Base-by-base conservation (phyloP, 192 early-diverging fungal genomes). In the Podila epigama region DNA sequence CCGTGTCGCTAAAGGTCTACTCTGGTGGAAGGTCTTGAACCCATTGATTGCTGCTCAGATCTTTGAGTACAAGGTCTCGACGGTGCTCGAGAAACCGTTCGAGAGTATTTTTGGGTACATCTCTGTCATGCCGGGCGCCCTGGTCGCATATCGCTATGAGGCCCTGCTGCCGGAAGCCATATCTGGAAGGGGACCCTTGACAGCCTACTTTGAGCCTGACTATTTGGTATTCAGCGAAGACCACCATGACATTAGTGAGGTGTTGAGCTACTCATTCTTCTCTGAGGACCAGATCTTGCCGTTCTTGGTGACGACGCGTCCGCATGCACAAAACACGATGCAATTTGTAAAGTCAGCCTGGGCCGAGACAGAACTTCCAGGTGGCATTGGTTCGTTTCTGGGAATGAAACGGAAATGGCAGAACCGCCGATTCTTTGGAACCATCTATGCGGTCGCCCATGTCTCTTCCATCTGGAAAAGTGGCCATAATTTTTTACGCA, bases 381-480 rank as follows among this genome's bases (percentile, higher is more conserved):
- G 50, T 31, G 66, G 66, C 1, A 60, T 77, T 28, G 73, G 73
- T 12, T 53, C 55, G n/a, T 77, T 77, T 27, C 32, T 77, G 60
- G 73, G 73, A 10, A 68, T 77, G 73, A 77, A 77, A n/a, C 73
- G 73, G 5, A 77, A 77, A 36, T 77, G 73, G 73, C 73, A 77
- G 39, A 77, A 77, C 32, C 42, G 73, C 5, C 53, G 73, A 1
- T 77, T 77, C 51, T 77, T 77, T 68, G 73, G 73, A 15, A 31
- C 68, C 10, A 77, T 77, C 22, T 77, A 77, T 51, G 73, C 73
- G 9, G 66, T 68, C 5, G 63, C 73, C 20, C 73, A 77, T 57
- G 18, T 64, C 5, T 27, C 61, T 10, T 59, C 60, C 8, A 77
- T 77, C 60, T 77, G 73, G 73, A 58, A 55, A 39, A 77, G 73